Base-by-base conservation (phyloP, 768 basidiomycete genomes). In the Mycena alexandri region DNA sequence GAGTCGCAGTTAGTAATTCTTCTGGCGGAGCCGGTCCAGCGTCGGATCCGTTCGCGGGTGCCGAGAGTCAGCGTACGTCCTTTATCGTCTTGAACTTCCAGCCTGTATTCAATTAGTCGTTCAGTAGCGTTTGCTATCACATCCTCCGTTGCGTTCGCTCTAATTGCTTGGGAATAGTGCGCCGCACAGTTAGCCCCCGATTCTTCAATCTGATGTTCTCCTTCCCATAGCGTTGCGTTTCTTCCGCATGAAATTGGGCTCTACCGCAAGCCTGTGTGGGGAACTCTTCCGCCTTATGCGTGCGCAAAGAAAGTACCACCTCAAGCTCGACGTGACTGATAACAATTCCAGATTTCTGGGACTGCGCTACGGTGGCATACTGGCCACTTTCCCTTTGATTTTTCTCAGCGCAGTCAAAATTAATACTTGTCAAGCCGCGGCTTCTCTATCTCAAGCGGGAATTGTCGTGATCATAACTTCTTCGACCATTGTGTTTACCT, bases 121-220 rank as follows among this genome's bases (percentile, higher is more conserved):
- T n/a, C 42, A 69, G 68, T 65, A 24, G 63, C 58, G 33, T 61
- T 69, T 52, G 36, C 58, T 21, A 34, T 65, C 14, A 43, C 59
- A 5, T 21, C 68, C 12, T 61, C 25, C 14, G 43, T 64, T 36
- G 63, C 63, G 34, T 61, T 69, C 29, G 68, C 68, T 16, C 5
- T 69, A 22, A 36, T 69, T 22, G 3, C 61, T 0, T 69, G 68
- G 68, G 68, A 69, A 25, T 65, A 64, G 68, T 69, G 34, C 25
- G 24, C 19, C 22, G 43, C 19, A 13, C 19, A 29, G 17, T 8
- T 19, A 1, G 5, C 14, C 2, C 12, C 5, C 2, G 12, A 25
- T 16, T 33, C 4, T 36, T 9, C 10, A 2, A 6, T 6, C 24
- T 59, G 4, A 52, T n/a, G 5, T 1, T 38, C 38, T 2, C 13